Base-by-base conservation (phyloP, 2,329 filamentous ascomycete genomes). In the Boeremia lycopersici region DNA sequence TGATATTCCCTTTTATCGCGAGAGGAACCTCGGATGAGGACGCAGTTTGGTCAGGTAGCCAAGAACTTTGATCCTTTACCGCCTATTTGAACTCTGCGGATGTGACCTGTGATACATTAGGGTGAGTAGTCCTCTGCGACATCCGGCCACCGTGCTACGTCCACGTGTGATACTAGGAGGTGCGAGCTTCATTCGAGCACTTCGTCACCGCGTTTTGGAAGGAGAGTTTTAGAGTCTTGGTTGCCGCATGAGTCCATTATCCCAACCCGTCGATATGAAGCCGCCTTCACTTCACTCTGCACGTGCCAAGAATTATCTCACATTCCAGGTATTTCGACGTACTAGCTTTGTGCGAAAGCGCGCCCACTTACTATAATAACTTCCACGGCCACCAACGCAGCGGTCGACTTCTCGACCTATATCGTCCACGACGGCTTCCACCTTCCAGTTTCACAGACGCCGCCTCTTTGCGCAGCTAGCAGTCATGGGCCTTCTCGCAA, bases 361-460 rank as follows among this genome's bases (percentile, higher is more conserved):
- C n/a, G 33, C 23, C 17, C 28, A 9, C 44, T 39, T 33, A 44
- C 44, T 28, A 38, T 38, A 33, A 34, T n/a, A 39, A 17, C 9
- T 1, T 38, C 7, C n/a, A 48, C n/a, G 39, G 39, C 39, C 15
- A 28, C 11, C 45, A 33, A 34, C 25, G 11, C 25, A 49, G 29
- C 28, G 34, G 51, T 48, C 35, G 51, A 45, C 12, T 54, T 49
- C 10, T 44, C 45, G 35, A 55, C 52, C 34, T 31, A 19, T n/a
- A 13, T 25, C 25, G 13, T 9, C 36, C 45, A 55, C 41, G 15
- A 46, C 40, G 51, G 45, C 51, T 17, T 33, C 34, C 39, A 45
- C 45, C 23, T 34, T 31, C 30, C 25, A 34, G 9, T 6, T 31
- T 13, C 41, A 25, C 10, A 30, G 26, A 29, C 46, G 42, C 36